Base-by-base conservation (phyloP, 306 rosid genomes). In the Cucurbita ficifolia region DNA sequence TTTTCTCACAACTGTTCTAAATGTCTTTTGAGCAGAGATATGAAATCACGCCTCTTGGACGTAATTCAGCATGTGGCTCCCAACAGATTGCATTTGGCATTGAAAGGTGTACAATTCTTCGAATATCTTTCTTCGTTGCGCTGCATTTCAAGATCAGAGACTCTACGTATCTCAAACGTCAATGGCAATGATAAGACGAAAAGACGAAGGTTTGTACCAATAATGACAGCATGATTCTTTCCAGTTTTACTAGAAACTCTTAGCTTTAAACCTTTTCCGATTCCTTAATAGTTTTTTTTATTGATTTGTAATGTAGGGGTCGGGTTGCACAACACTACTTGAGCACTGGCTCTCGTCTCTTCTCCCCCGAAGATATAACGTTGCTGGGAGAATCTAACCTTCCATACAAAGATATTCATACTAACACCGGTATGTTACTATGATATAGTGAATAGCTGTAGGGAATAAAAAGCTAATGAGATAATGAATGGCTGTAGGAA, bases 81-180 rank as follows among this genome's bases (percentile, higher is more conserved):
- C 16, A 5, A 85, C 39, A 87, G 84, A 85, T 81, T 76, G 36
- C 65, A 75, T 19, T 51, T 77, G 79, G 21, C 86, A 69, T 6
- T 80, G 70, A 86, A 77, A 79, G 92, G 89, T 54, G 70, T 59
- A 52, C 83, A 83, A n/a, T 85, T 75, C 75, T 76, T 49, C 46
- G 98, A 94, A 63, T 86, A 87, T 83, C 83, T 89, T 55, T 90
- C 96, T 75, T 80, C 97, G 10, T 74, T 94, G 72, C 88, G 92
- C 72, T 82, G 77, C 75, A 94, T 94, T 77, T 85, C 97, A 59
- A 79, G 81, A 78, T 82, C 84, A 24, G 98, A 90, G 80, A 81
- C 84, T 73, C 76, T 73, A 40, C 97, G 96, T 39, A 63, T 85
- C 58, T 83, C 90, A 65, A 65, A 82, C 62, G 82, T 86, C 49